Evolutionary conservation across 1,284 basidiomycete genomes (phyloP), one percentile per base, ranked within the genome.

Genomic region (Leccinum griseonigrum): DNA sequence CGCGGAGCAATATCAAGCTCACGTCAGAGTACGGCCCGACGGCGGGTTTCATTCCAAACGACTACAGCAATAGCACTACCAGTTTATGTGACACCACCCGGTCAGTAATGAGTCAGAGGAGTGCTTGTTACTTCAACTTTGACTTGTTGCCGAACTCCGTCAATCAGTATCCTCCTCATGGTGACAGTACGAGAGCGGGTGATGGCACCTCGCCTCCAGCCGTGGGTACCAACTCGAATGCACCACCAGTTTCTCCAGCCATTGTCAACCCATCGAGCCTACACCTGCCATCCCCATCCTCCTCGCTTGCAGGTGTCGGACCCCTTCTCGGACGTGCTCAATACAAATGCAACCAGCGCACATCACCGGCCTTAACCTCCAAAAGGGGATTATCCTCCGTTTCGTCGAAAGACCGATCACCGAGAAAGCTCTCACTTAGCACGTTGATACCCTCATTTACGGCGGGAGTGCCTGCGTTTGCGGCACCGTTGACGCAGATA

Each of bases 401-500:
- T 3, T 46, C 57, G 26, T 28, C 56, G 1, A 11, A 58, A 11
- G 13, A 34, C 13, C 18, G 3, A 18, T 38, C 32, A 8, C 40
- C 11, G 2, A 57, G 4, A 6, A 48, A 13, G 29, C 58, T 61
- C 2, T 50, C 63, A 22, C 34, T 68, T 14, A 48, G 81, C 48
- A 79, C 82, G 67, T 76, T 79, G 62, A 72, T 78, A 63, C 79
- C 71, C 0, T 74, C 74, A n/a, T 73, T 87, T 62, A 80, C 80
- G 57, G 76, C 81, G 28, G 88, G 73, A 0, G 74, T 90, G 7
- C 89, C 89, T 2, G 85, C 87, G 60, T 91, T 92, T 64, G 81
- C 84, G 18, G 76, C 81, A 28, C 88, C 89, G 31, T 75, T 92
- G 58, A 91, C 90, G 52, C 81, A 79, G 50, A 79, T 92, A 31